Evolutionary conservation across 1,284 basidiomycete species (phyloP), one percentile per base, ranked within the genome.

Genomic region (Ceratobasidium sp.): DNA sequence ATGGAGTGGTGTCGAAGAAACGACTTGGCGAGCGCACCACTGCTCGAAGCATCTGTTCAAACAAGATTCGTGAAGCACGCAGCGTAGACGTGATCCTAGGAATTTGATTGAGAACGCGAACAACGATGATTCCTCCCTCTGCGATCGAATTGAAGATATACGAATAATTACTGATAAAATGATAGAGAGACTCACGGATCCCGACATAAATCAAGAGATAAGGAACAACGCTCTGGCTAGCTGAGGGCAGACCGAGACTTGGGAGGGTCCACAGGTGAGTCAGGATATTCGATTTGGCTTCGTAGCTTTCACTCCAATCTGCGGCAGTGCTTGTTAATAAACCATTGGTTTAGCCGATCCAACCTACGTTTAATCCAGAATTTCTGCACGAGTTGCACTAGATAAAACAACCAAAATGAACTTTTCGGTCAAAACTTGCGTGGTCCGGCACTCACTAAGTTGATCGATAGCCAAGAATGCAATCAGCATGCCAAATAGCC

Each of bases 1-100:
- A 78, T n/a, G 77, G 77, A 20, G 77, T 78, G 23, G 61, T 78
- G 23, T 78, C 77, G 38, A 78, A 78, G 26, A 69, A 78, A 2
- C 77, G 67, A 42, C 69, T 78, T 3, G 77, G 77, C 15, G 77
- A 54, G 17, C 77, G 77, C 9, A 78, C 20, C 2, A 78, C 77
- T 17, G 77, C 73, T 9, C 77, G 48, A 5, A 78, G 26, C 77
- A 78, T 78, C 23, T 33, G 42, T 17, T 66, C 56, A 56, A 62
- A 78, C 26, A 78, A 38, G 13, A 48, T 23, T 5, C 69, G 67
- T 23, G 77, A 71, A 26, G 69, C 77, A n/a, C 77, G 77, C 33
- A 78, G 38, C 17, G 54, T 44, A 4, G 68, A 71, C 40, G n/a
- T 23, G 26, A 78, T 62, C 23, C 23, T 64, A 12, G 77, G 69